Conservation (phyloP, 805 yeast species). For the Nakazawaea holstii region DNA sequence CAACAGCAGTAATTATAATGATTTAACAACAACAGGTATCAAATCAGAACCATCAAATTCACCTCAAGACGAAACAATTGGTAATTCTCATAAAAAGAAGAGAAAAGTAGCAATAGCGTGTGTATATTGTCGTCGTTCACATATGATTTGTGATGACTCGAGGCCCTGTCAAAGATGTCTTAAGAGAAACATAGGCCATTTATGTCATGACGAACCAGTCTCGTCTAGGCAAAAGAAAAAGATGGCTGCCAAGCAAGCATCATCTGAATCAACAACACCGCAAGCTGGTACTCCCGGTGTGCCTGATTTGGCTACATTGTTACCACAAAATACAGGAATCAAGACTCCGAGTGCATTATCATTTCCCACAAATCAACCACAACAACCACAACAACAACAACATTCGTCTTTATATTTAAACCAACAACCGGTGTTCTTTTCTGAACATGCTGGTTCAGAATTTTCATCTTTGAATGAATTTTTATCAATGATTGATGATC, state of each 20-base stretch:
- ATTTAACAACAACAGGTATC: neutral
- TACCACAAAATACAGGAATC: neutral
- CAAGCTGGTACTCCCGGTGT: constrained; percentile 7
- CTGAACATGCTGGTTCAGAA: constrained; percentile 92
- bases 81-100: constrained; percentile 36
- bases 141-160: constrained; percentile 84
- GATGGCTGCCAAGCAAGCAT: constrained; percentile 6
- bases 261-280: constrained; percentile 5
- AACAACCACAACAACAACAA: neutral
- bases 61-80: neutral
- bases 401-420: constrained; percentile 20
- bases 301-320: neutral
- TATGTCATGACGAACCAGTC: constrained; percentile 73
- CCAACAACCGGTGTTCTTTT: constrained; percentile 76
- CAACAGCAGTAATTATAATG: neutral
- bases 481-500: constrained; percentile 84
- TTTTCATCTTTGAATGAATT: constrained; percentile 87
- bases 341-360: constrained; percentile 4
- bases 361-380: neutral
- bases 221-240: constrained; percentile 30
- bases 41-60: neutral
- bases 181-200: constrained; percentile 80
- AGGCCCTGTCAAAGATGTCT: constrained; percentile 79
- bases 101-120: constrained; percentile 67
- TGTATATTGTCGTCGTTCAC: constrained; percentile 87